Conservation (phyloP, 208 protist species). For the Wallacemonas sp. region DNA sequence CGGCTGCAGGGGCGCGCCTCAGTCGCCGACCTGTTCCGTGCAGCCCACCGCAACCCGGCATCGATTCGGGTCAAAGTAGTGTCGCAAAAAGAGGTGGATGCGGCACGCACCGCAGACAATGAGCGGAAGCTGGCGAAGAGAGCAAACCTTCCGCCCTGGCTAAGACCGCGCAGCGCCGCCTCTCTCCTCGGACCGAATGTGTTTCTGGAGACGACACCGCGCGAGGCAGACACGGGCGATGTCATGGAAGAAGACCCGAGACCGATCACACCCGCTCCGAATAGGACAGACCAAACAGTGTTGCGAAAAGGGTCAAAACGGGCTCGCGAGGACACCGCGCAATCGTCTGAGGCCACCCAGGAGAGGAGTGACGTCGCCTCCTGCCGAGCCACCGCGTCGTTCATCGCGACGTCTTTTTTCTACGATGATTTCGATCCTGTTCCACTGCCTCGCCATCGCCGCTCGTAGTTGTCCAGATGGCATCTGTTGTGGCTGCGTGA, state of each 20-base stretch:
- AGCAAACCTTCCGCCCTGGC: conserved; percentile 77
- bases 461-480: too few species aligned
- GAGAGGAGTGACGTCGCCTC: background rate
- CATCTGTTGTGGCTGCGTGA: too few species aligned
- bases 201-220: too few species aligned
- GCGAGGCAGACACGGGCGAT: background rate
- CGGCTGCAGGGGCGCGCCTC: conserved; percentile 55
- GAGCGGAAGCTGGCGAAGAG: conserved; percentile 74
- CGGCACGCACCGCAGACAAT: conserved; percentile 36
- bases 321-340: too few species aligned
- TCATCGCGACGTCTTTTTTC: conserved; percentile 57
- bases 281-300: too few species aligned
- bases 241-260: background rate
- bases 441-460: conserved; percentile 20
- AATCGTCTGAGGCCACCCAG: too few species aligned
- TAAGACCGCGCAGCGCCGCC: conserved; percentile 25
- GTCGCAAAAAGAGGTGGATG: conserved; percentile 48
- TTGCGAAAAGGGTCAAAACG: too few species aligned
- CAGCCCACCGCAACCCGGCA: conserved; percentile 63
- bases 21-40: conserved; percentile 77
- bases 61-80: conserved; percentile 61
- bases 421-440: conserved; percentile 72
- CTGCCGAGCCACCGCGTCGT: conserved; percentile 20
- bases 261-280: too few species aligned
- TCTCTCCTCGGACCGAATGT: conserved; percentile 1